Evolutionary conservation across 768 basidiomycete genomes (phyloP), one percentile per base, ranked within the genome.

Genomic region (Cubamyces sp.): DNA sequence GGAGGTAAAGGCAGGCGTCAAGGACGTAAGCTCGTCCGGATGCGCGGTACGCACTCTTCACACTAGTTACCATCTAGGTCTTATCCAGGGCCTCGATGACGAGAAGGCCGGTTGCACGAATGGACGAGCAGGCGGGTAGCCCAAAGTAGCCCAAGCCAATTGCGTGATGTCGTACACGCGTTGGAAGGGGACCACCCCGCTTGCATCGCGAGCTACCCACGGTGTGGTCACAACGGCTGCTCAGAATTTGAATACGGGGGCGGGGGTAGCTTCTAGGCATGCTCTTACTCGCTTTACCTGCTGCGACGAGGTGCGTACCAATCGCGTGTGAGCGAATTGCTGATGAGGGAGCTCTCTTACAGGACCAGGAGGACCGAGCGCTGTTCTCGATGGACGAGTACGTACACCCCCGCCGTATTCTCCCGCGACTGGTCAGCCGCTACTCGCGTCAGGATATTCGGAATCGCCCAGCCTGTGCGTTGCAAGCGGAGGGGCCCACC

Each of bases 361-460:
- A 42, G 16, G 34, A 23, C 21, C 30, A 39, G 41, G 23, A 30
- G 45, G 23, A 40, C 41, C 18, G 34, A 25, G 37, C 16, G 39
- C 12, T 14, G 42, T 40, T 45, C 59, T 21, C 37, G 34, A 47
- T 19, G n/a, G 18, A 21, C 45, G 23, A 12, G 34, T 43, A 49
- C 54, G 54, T 54, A 61, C 47, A 28, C 12, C 45, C n/a, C 25
- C 34, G 9, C 26, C 14, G 21, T 28, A 42, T 61, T 61, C 60
- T 61, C 60, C 60, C 60, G 60, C 60, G 60, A 61, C 45, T 43
- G 47, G 23, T 43, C 54, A 61, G 46, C 39, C 46, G 14, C n/a
- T 21, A 5, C 28, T 19, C 52, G 50, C 52, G 37, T 46, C n/a
- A 30, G 37, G 23, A 7, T 25, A 21, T 28, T 19, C 45, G 25